Conservation (phyloP, 352 stramenopile genomes). For the Elongisporangium anandrum region DNA sequence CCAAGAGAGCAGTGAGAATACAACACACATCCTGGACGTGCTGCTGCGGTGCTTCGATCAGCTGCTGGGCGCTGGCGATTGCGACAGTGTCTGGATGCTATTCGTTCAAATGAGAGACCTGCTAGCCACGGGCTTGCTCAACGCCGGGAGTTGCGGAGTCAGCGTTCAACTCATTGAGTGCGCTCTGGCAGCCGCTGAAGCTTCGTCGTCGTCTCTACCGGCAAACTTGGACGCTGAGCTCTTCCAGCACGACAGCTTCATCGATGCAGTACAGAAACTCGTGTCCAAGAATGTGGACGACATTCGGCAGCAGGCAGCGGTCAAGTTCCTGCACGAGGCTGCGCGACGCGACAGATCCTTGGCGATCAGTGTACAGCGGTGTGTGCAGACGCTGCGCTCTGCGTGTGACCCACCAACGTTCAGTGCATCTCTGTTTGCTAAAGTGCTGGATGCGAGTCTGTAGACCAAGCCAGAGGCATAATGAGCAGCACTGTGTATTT, state of each 20-base stretch:
- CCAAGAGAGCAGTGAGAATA: slow-evolving; percentile 19
- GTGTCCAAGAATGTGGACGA: slow-evolving; percentile 50
- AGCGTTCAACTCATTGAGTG: slow-evolving; percentile 27
- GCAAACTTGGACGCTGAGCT: slow-evolving; percentile 15
- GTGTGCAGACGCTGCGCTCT: slow-evolving; percentile 26
- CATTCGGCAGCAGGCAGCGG: slow-evolving; percentile 47
- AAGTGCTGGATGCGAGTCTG: slow-evolving; percentile 26
- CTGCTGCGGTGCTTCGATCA: slow-evolving; percentile 56
- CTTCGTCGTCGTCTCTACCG: neutral
- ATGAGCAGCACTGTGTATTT: neutral
- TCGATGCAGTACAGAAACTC: slow-evolving; percentile 36
- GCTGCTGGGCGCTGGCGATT: slow-evolving; percentile 14
- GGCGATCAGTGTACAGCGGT: slow-evolving; percentile 21
- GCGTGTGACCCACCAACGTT: slow-evolving; percentile 34
- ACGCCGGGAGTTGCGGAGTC: slow-evolving; percentile 26
- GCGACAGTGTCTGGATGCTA: slow-evolving; percentile 21
- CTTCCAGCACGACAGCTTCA: slow-evolving; percentile 26
- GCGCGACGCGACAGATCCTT: slow-evolving; percentile 14
- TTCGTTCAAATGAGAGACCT: slow-evolving; percentile 61
- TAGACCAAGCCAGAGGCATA: slow-evolving; percentile 5
- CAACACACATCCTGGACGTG: slow-evolving; percentile 31
- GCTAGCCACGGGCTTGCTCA: slow-evolving; percentile 37
- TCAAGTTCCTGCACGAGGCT: slow-evolving; percentile 51
- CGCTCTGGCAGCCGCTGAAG: slow-evolving; percentile 8
- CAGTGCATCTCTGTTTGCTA: slow-evolving; percentile 51